A percentile compares a stretch with the other conserved stretches of the same genome.
phyloP scores from a whole-genome alignment of 2,329 filamentous ascomycete species.

The Exophiala mesophila region DNA sequence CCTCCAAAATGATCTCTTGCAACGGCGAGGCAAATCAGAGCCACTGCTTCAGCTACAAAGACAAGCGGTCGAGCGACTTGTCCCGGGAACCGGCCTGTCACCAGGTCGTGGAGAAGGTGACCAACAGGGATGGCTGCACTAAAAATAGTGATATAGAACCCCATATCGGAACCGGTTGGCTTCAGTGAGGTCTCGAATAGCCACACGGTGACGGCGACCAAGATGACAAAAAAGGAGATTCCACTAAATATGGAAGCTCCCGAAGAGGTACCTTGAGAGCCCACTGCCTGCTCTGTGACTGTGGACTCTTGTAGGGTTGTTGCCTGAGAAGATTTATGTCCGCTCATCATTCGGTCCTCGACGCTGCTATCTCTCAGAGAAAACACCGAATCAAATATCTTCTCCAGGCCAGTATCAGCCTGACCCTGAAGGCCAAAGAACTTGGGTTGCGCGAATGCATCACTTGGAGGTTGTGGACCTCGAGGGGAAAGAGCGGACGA shows the following conservation, averaged over 20 bases:
- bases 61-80: conserved; percentile 9
- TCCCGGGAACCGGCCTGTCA: neutral
- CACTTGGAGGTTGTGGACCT: conserved; percentile 23
- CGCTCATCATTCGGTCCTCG: neutral
- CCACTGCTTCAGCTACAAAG: conserved; percentile 11
- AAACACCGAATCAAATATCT: conserved; percentile 43
- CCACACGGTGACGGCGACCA: conserved; percentile 15
- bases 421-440: conserved; percentile 43
- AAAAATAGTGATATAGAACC: conserved; percentile 14
- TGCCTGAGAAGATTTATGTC: neutral
- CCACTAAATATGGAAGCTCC: conserved; percentile 10
- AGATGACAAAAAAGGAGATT: conserved; percentile 8
- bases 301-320: neutral
- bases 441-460: conserved; percentile 39
- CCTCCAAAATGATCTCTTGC: conserved; percentile 11
- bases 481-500: conserved; percentile 36
- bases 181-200: conserved; percentile 15
- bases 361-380: conserved; percentile 27
- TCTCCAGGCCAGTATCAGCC: conserved; percentile 44
- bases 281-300: neutral
- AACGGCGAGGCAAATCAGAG: conserved; percentile 13
- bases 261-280: neutral
- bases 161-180: conserved; percentile 8
- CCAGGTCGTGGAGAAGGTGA: conserved; percentile 12
- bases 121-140: conserved; percentile 15